Conservation (phyloP, 1,139 yeast species). For the Kodamaea plutei region DNA sequence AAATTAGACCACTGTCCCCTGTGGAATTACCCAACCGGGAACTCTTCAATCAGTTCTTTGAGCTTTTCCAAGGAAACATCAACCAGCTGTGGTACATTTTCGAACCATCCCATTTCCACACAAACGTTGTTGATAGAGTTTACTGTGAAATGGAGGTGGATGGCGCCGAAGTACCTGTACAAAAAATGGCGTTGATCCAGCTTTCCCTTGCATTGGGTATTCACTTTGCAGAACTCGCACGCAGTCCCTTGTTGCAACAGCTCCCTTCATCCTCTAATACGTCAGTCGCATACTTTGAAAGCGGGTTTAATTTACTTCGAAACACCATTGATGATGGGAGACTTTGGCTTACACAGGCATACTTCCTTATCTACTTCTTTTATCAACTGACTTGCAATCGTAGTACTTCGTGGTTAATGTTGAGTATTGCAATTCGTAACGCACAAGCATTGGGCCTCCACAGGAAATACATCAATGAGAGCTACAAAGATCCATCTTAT, state of each 20-base stretch:
- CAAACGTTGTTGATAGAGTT: conserved; percentile 12
- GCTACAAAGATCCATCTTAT: conserved; percentile 11
- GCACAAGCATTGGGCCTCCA: conserved; percentile 26
- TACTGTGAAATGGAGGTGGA: conserved; percentile 14
- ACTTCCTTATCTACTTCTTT: conserved; percentile 34
- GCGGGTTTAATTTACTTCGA: conserved; percentile 27
- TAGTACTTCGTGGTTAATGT: conserved; percentile 36
- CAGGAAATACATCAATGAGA: conserved; percentile 22
- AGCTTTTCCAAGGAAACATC: conserved; percentile 16
- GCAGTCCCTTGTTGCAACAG: conserved; percentile 14
- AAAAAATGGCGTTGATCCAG: conserved; percentile 22
- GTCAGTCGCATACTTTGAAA: conserved; percentile 23
- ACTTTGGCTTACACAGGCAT: conserved; percentile 40
- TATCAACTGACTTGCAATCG: conserved; percentile 36
- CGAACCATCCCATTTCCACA: conserved; percentile 24
- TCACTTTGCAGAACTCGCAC: conserved; percentile 21
- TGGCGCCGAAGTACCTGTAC: conserved; percentile 14
- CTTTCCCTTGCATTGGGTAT: conserved; percentile 41
- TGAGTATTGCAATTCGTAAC: conserved; percentile 23
- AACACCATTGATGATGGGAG: conserved; percentile 34
- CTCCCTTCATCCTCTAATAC: conserved; percentile 11
- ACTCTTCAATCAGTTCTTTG: conserved; percentile 12
- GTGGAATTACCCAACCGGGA: conserved; percentile 15
- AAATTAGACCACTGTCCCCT: conserved; percentile 9
- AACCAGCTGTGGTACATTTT: conserved; percentile 22